Evolutionary conservation across 805 yeast species (phyloP), one percentile per base, ranked within the genome.

Genomic region (Candida piceae): DNA sequence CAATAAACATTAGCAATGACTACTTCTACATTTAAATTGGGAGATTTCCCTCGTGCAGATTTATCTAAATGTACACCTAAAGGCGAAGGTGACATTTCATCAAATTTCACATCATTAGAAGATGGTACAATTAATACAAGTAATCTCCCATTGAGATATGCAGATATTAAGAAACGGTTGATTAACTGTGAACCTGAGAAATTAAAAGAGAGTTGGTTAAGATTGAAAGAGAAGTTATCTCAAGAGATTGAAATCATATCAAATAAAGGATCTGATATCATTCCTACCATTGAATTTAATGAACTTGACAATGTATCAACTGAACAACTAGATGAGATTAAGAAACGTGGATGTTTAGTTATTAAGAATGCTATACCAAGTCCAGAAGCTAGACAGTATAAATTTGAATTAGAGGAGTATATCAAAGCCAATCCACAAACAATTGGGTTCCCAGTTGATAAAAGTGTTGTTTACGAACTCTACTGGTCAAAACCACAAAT

Each of bases 401-500:
- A 47, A n/a, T 38, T 35, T 13, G 55, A 48, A 10, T 35, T 54
- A 25, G 49, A 46, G 8, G 52, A 50, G 7, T 63, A 58, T 36
- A 43, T 60, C 17, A 36, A 41, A 21, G 41, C 36, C 8, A 57
- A 64, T 38, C 64, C 66, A 1, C 51, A 50, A 30, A 52, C 53
- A 1, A 54, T 41, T 12, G 64, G 63, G 1, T 48, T 42, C 34
- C 65, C 67, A 4, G 33, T 48, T 27, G 38, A 49, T 13, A 36
- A 48, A 27, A 20, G 21, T 16, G 45, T 57, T 36, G 46, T 52
- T 31, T 64, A 61, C 38, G 37, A 42, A 13, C 46, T 66, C 11
- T 62, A 62, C 41, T 67, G 72, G 71, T 55, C 69, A 3, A 56
- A 58, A 33, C 45, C 66, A 3, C 70, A 68, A 45, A 49, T 60